Conservation (phyloP, 2,329 filamentous ascomycete species). For the Alternaria longipes region DNA sequence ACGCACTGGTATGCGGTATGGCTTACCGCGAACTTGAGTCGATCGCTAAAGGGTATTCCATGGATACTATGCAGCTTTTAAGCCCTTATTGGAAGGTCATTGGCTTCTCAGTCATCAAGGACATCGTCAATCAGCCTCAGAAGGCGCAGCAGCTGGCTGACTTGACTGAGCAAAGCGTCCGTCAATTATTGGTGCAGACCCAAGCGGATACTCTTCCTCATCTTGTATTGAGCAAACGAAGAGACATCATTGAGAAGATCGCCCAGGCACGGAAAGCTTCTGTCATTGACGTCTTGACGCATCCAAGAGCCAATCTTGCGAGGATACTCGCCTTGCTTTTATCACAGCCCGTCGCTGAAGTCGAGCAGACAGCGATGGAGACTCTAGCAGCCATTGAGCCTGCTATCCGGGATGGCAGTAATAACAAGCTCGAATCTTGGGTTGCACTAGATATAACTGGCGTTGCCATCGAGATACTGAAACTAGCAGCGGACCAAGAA, state of each 20-base stretch:
- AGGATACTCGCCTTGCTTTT: slow-evolving; percentile 67
- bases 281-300: slow-evolving; percentile 69
- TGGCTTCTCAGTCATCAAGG: slow-evolving; percentile 82
- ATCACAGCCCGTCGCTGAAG: slow-evolving; percentile 68
- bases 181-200: slow-evolving; percentile 76
- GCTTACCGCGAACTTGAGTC: slow-evolving; percentile 85
- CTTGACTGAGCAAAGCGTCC: slow-evolving; percentile 77
- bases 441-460: slow-evolving; percentile 78
- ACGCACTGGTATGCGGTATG: slow-evolving; percentile 78
- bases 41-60: slow-evolving; percentile 71
- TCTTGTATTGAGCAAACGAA: slow-evolving; percentile 79
- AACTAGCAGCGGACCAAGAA: slow-evolving; percentile 76
- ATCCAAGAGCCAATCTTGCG: slow-evolving; percentile 65
- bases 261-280: slow-evolving; percentile 70
- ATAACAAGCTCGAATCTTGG: slow-evolving; percentile 71
- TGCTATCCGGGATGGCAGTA: slow-evolving; percentile 68
- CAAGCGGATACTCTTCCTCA: slow-evolving; percentile 86
- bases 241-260: slow-evolving; percentile 81
- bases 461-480: slow-evolving; percentile 83
- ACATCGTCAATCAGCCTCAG: slow-evolving; percentile 81
- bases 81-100: slow-evolving; percentile 89
- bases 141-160: slow-evolving; percentile 83
- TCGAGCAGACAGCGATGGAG: slow-evolving; percentile 73
- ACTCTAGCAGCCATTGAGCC: slow-evolving; percentile 74
- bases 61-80: slow-evolving; percentile 74